Conservation (phyloP, 75 land plant genomes). For the Chamaecyparis obtusa region DNA sequence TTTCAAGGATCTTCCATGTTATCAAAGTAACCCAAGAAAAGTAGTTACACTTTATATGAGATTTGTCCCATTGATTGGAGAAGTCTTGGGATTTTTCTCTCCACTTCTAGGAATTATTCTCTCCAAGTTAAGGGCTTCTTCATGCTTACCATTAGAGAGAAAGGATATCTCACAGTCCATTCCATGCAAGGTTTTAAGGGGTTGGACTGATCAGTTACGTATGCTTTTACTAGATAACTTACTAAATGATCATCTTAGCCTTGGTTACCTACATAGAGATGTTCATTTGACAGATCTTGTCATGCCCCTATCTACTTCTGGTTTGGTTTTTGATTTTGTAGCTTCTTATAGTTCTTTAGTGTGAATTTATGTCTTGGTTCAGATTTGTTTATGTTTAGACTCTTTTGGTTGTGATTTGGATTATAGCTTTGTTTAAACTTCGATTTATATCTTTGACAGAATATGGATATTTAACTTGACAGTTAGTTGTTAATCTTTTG, state of each 20-base stretch:
- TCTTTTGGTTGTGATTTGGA: no score
- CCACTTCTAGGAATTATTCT: constrained; percentile 77
- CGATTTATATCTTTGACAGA: no score
- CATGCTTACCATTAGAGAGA: constrained; percentile 80
- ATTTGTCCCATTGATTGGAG: constrained; percentile 88
- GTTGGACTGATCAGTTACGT: constrained; percentile 65
- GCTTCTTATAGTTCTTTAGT: no score
- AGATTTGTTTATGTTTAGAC: no score
- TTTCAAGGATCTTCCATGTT: constrained; percentile 66
- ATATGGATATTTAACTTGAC: no score
- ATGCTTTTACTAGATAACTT: constrained; percentile 59
- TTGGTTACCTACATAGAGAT: constrained; percentile 69
- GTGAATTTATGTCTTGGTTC: no score
- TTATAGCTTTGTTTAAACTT: no score
- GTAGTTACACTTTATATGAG: constrained; percentile 72
- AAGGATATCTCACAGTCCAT: constrained; percentile 51
- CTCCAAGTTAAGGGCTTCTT: constrained; percentile 52
- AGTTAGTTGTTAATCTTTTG: no score
- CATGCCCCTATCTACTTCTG: no score
- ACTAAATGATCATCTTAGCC: constrained; percentile 71
- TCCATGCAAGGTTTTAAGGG: constrained; percentile 72
- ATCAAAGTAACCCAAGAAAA: constrained; percentile 49
- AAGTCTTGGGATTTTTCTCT: constrained; percentile 91
- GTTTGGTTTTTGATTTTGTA: no score
- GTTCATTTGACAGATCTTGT: constrained; percentile 63